phyloP scores from a whole-genome alignment of 2,329 filamentous ascomycete genomes.

The Tolypocladium inflatum region DNA sequence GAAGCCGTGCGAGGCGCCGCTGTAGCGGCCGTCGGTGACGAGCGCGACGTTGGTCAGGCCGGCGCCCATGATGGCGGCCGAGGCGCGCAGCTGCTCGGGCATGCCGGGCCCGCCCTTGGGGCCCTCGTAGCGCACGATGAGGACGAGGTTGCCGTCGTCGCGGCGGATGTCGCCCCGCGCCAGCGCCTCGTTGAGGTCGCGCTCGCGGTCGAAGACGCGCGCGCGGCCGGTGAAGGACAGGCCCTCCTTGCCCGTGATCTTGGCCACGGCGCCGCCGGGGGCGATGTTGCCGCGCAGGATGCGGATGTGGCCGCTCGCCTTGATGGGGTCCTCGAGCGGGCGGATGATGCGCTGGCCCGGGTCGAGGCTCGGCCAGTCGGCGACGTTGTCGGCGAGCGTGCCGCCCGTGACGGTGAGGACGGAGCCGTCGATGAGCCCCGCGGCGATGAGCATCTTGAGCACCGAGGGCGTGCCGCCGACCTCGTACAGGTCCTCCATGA shows the following conservation, averaged over 20 bases:
- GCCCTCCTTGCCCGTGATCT: constrained; percentile 95
- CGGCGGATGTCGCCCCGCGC: constrained; percentile 51
- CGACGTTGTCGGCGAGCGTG: constrained; percentile 74
- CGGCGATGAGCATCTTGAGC: constrained; percentile 74
- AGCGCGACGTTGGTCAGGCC: constrained; percentile 79
- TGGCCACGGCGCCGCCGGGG: constrained; percentile 82
- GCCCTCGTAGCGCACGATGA: constrained; percentile 89
- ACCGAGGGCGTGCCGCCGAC: constrained; percentile 80
- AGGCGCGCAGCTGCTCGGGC: constrained; percentile 88
- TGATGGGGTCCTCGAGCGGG: constrained; percentile 63
- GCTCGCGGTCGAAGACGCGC: constrained; percentile 79
- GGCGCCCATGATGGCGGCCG: constrained; percentile 86
- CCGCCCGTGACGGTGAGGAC: constrained; percentile 78
- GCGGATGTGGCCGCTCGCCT: constrained; percentile 76
- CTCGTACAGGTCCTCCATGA: constrained; percentile 81
- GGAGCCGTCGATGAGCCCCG: constrained; percentile 63
- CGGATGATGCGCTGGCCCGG: constrained; percentile 83
- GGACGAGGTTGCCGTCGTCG: constrained; percentile 65
- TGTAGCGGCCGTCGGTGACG: constrained; percentile 87
- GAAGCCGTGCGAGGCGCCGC: constrained; percentile 81
- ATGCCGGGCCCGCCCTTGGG: constrained; percentile 91
- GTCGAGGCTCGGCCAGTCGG: constrained; percentile 64
- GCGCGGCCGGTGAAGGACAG: constrained; percentile 72
- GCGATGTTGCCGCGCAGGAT: constrained; percentile 82
- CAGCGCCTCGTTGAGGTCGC: constrained; percentile 66